Conservation (phyloP, 148 eudicot species). For the Nyssa sinensis region DNA sequence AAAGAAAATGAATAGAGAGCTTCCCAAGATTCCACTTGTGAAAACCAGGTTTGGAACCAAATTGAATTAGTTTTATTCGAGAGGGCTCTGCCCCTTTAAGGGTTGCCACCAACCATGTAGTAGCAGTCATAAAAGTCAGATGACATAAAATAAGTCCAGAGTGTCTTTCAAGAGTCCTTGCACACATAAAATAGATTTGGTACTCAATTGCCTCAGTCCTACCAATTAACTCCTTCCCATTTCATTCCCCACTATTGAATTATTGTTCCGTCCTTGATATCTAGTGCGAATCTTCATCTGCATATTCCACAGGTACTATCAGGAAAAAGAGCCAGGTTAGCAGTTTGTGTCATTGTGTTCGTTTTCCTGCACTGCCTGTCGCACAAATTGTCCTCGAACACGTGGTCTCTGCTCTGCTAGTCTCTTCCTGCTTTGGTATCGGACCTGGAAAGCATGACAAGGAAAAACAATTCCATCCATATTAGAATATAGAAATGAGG, state of each 20-base stretch:
- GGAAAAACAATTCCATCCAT: slow-evolving; percentile 2
- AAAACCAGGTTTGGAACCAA: slow-evolving; percentile 12
- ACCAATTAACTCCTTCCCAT: neutral
- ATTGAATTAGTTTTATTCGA: slow-evolving; percentile 11
- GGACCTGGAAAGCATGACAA: slow-evolving; percentile 40
- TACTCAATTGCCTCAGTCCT: neutral
- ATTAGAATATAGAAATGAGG: neutral
- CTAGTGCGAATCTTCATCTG: slow-evolving; percentile 18
- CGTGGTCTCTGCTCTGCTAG: slow-evolving; percentile 84
- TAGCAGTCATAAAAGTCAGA: neutral
- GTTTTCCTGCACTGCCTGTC: slow-evolving; percentile 37
- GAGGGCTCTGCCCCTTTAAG: neutral
- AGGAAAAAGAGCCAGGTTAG: slow-evolving; percentile 31
- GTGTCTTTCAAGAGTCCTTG: neutral
- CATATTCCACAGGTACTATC: slow-evolving; percentile 15
- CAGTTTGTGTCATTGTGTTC: slow-evolving; percentile 42
- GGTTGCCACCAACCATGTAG: neutral
- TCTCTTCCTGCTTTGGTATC: slow-evolving; percentile 76
- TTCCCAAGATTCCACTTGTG: neutral
- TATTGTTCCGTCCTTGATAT: slow-evolving; percentile 17
- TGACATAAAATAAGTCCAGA: slow-evolving; percentile 17
- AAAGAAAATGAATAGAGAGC: neutral
- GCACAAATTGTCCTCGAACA: slow-evolving; percentile 64
- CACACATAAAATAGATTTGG: neutral
- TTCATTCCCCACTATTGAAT: neutral